Percentiles rank a stretch among this genome's conserved stretches.
Conservation (phyloP, 768 basidiomycete genomes). For the Tulasnella sp. region DNA sequence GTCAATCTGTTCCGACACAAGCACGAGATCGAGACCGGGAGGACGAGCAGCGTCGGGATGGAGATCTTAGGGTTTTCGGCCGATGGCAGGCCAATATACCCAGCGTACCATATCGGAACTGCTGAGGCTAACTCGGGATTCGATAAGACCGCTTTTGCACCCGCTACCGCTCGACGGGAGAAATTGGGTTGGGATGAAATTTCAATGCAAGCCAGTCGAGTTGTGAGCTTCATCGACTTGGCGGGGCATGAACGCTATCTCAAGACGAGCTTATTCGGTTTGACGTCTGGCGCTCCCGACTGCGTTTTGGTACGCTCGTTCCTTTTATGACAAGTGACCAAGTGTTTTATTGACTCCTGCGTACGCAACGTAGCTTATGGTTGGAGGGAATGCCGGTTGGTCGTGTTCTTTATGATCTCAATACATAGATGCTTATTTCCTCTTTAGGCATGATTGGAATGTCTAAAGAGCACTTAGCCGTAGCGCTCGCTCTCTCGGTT, state of each 20-base stretch:
- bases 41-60: conserved; percentile 94
- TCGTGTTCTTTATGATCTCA: not conserved
- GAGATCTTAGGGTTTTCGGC: conserved; percentile 91
- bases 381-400: conserved; percentile 75
- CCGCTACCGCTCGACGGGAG: conserved; percentile 44
- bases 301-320: conserved; percentile 46
- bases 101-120: conserved; percentile 31
- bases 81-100: conserved; percentile 67
- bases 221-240: conserved; percentile 88
- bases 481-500: conserved; percentile 84
- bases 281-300: conserved; percentile 83
- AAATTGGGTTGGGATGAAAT: conserved; percentile 96
- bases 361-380: conserved; percentile 45
- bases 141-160: conserved; percentile 10
- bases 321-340: no score
- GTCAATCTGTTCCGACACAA: conserved; percentile 91
- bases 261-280: conserved; percentile 81
- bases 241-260: conserved; percentile 75
- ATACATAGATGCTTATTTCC: not conserved
- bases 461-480: conserved; percentile 95
- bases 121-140: conserved; percentile 17
- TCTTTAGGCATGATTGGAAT: conserved; percentile 60
- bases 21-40: conserved; percentile 91
- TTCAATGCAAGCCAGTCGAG: conserved; percentile 75
- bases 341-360: not conserved